phyloP scores from a whole-genome alignment of 2,329 filamentous ascomycete genomes.

The Penicillium polonicum region DNA sequence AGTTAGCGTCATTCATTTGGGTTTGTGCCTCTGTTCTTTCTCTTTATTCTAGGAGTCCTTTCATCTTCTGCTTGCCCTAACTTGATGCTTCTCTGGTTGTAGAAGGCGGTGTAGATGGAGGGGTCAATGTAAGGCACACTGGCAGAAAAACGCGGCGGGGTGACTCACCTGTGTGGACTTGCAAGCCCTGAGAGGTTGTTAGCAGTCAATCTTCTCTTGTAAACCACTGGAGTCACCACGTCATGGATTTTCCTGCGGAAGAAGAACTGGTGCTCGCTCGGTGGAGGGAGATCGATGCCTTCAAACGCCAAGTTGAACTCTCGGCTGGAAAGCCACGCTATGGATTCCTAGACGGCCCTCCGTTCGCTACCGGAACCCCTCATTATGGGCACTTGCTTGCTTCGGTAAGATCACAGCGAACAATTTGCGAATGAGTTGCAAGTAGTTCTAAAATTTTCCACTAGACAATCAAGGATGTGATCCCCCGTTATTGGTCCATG shows the following conservation, averaged over 20 bases:
- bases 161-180: conserved; percentile 21
- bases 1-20: too few relatives aligned
- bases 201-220: conserved; percentile 26
- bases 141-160: conserved; percentile 26
- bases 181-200: conserved; percentile 3
- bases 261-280: conserved; percentile 80
- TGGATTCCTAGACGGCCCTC: conserved; percentile 90
- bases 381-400: conserved; percentile 78
- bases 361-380: conserved; percentile 69
- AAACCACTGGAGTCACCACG: conserved; percentile 59
- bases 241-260: conserved; percentile 85
- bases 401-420: conserved; percentile 45
- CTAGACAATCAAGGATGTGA: conserved; percentile 89
- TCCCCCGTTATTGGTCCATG: conserved; percentile 96
- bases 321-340: conserved; percentile 80
- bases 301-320: conserved; percentile 81
- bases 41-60: background rate
- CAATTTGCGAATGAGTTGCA: background rate
- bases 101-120: conserved; percentile 19
- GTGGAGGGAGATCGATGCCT: conserved; percentile 92
- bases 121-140: conserved; percentile 15
- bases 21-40: background rate
- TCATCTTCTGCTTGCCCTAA: background rate
- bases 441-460: background rate
- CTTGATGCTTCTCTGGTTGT: background rate